A percentile compares a stretch with the other conserved stretches of the same genome.
Evolutionary conservation across 2,329 filamentous ascomycete genomes (phyloP).

Genomic region (Allantophomopsis lycopodina): DNA sequence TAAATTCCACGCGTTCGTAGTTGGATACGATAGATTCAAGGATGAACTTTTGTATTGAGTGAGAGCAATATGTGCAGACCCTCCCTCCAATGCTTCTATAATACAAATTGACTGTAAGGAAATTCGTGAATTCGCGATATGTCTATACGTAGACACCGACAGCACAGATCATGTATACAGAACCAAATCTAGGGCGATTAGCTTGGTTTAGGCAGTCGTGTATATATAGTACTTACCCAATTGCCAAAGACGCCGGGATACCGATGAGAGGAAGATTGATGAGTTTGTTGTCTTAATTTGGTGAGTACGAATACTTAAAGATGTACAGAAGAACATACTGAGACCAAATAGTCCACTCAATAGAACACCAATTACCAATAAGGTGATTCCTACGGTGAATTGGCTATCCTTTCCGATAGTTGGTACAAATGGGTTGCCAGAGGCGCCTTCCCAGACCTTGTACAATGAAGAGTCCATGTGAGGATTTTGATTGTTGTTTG

Average conservation of each 20-base stretch:
- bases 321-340: conserved; percentile 40
- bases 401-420: conserved; percentile 70
- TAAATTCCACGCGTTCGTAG: too few relatives aligned
- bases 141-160: conserved; percentile 89
- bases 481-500: not conserved
- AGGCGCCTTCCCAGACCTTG: conserved; percentile 88
- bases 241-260: conserved; percentile 72
- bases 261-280: conserved; percentile 66
- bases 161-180: conserved; percentile 97
- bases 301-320: not conserved
- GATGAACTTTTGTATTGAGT: not conserved
- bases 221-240: conserved; percentile 54
- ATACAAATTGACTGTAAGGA: conserved; percentile 15
- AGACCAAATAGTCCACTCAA: conserved; percentile 72
- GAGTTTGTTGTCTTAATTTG: conserved; percentile 21
- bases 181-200: conserved; percentile 54
- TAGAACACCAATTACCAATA: conserved; percentile 59
- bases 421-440: conserved; percentile 73
- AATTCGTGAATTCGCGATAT: conserved; percentile 8
- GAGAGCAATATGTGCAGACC: not conserved
- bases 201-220: conserved; percentile 2
- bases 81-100: conserved; percentile 15
- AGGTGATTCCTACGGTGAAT: conserved; percentile 64
- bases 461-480: conserved; percentile 68
- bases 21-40: too few relatives aligned